Percentiles rank a stretch among this genome's conserved stretches.
Conservation (phyloP, 176 grass and related monocot species). For the Juncus effusus region DNA sequence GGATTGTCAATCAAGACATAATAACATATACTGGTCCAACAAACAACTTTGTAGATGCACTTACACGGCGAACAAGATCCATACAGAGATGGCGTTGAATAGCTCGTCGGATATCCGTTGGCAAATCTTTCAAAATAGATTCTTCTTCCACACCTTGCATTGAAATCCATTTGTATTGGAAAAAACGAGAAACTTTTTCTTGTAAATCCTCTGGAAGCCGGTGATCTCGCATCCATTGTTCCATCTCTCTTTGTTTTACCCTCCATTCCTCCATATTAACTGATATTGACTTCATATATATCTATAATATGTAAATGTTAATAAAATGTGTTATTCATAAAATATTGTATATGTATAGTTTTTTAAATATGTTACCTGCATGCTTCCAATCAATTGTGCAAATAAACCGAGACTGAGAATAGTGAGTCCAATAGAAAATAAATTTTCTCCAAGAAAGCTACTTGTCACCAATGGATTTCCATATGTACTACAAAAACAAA, state of each 20-base stretch:
- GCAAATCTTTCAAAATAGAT: slow-evolving; percentile 33
- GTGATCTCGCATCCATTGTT: slow-evolving; percentile 51
- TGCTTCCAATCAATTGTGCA: slow-evolving; percentile 45
- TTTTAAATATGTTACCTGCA: slow-evolving; percentile 36
- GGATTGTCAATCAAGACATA: not conserved
- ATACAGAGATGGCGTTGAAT: slow-evolving; percentile 47
- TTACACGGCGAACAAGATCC: slow-evolving; percentile 41
- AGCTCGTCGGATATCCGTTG: slow-evolving; percentile 34
- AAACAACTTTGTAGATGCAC: slow-evolving; percentile 2
- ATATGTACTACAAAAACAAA: slow-evolving; percentile 29
- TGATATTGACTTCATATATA: slow-evolving; percentile 40
- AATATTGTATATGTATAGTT: not conserved
- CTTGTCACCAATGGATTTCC: slow-evolving; percentile 39
- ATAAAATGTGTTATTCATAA: too few relatives aligned
- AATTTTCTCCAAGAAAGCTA: slow-evolving; percentile 39
- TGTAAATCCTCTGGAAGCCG: slow-evolving; percentile 35
- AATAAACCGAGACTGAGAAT: slow-evolving; percentile 41
- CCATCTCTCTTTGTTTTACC: slow-evolving; percentile 39
- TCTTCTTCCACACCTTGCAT: slow-evolving; percentile 45
- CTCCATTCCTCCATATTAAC: slow-evolving; percentile 44
- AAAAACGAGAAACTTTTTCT: slow-evolving; percentile 18
- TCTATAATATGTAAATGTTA: not conserved
- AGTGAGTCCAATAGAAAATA: slow-evolving; percentile 34
- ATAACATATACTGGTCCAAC: not conserved
- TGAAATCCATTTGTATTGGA: slow-evolving; percentile 41